Percentiles rank a stretch among this genome's conserved stretches.
Evolutionary conservation across 257 asterid genomes (phyloP).

Genomic region (Ehretia macrophylla): DNA sequence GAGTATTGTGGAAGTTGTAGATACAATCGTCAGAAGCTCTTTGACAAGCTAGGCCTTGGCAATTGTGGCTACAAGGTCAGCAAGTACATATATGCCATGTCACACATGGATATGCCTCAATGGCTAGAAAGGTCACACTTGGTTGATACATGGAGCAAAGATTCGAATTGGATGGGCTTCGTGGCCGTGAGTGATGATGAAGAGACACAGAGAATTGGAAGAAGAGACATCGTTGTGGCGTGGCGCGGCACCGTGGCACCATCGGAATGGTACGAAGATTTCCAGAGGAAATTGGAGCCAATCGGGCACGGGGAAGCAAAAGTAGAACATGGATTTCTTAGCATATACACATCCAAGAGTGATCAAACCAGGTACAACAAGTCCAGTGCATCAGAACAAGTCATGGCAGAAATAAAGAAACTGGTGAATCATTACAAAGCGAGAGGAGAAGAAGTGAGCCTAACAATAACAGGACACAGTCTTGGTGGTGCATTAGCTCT

Average conservation of each 20-base stretch:
- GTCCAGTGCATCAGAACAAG: constrained; percentile 73
- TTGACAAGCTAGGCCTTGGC: constrained; percentile 33
- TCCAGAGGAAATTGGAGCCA: constrained; percentile 54
- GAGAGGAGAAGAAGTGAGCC: constrained; percentile 52
- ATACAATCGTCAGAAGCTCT: constrained; percentile 41
- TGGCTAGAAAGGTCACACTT: constrained; percentile 57
- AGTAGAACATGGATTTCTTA: constrained; percentile 73
- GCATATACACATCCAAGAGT: constrained; percentile 66
- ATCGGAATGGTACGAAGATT: constrained; percentile 73
- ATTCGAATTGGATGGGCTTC: constrained; percentile 83
- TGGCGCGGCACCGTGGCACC: constrained; percentile 82
- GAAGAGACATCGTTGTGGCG: constrained; percentile 65
- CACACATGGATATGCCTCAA: constrained; percentile 55
- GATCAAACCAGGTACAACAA: constrained; percentile 56
- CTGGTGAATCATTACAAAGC: constrained; percentile 33
- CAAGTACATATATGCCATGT: constrained; percentile 62
- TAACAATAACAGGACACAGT: constrained; percentile 75
- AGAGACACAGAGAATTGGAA: constrained; percentile 57
- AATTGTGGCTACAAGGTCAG: constrained; percentile 40
- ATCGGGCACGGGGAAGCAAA: constrained; percentile 56
- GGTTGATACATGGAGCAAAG: constrained; percentile 61
- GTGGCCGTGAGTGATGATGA: constrained; percentile 58
- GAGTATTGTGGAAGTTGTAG: constrained; percentile 72
- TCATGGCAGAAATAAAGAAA: constrained; percentile 43
- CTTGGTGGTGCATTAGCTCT: constrained; percentile 72